Conservation (phyloP, 768 basidiomycete genomes). For the Xerocomellus dryophilus region DNA sequence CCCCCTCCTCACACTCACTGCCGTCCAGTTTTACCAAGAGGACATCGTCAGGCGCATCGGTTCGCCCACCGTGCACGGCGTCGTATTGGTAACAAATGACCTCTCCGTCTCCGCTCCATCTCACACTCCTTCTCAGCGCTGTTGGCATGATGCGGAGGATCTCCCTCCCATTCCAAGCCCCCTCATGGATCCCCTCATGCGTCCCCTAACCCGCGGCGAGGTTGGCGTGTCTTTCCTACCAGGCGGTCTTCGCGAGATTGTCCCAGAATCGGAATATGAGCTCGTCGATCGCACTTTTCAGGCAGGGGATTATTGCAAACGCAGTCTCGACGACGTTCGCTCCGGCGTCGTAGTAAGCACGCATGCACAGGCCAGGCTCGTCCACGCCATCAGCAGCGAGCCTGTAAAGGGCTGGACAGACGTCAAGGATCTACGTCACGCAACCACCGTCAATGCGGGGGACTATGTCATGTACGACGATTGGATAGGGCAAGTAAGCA, state of each 20-base stretch:
- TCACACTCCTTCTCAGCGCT: constrained; percentile 52
- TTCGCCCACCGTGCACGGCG: constrained; percentile 45
- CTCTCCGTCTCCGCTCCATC: constrained; percentile 1
- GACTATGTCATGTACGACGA: constrained; percentile 81
- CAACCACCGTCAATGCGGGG: constrained; percentile 63
- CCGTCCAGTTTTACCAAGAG: constrained; percentile 57
- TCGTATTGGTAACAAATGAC: constrained; percentile 57
- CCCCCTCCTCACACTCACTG: background rate
- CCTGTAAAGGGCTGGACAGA: constrained; percentile 62
- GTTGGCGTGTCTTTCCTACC: constrained; percentile 74
- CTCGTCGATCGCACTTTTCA: constrained; percentile 77
- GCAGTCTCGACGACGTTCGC: constrained; percentile 65
- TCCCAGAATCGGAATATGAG: constrained; percentile 61
- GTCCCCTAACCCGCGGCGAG: constrained; percentile 74
- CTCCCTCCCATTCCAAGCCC: constrained; percentile 41
- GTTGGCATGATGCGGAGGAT: constrained; percentile 88
- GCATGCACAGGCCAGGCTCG: constrained; percentile 61
- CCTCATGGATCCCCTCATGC: constrained; percentile 65
- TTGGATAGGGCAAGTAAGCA: constrained; percentile 84
- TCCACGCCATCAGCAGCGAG: constrained; percentile 69
- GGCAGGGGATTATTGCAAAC: constrained; percentile 80
- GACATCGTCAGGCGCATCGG: constrained; percentile 57
- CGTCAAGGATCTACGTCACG: constrained; percentile 52
- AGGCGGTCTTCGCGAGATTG: constrained; percentile 58
- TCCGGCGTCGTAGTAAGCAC: constrained; percentile 73